A percentile compares a stretch with the other conserved stretches of the same genome.
These are phyloP conservation scores for Maudiozyma serrabonitensis DNA, from an alignment of 805 yeast species.

Conservation along the genomic window DNA sequence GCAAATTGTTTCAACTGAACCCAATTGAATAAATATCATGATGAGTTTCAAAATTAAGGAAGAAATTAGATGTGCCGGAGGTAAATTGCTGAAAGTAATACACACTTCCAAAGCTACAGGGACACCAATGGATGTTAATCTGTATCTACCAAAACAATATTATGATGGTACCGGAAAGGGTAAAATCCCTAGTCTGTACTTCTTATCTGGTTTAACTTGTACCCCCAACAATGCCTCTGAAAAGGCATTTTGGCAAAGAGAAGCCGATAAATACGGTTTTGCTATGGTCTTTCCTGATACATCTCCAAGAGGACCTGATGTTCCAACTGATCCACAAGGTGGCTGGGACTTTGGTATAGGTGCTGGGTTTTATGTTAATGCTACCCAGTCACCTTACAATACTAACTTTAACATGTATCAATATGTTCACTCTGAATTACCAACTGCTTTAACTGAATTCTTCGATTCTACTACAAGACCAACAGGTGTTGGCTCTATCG, in stretches of 20 bases:
- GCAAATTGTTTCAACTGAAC: too few relatives aligned
- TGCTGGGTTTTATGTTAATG: slow-evolving; percentile 90
- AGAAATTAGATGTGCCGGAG: slow-evolving; percentile 56
- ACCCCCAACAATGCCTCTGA: slow-evolving; percentile 90
- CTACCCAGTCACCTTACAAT: slow-evolving; percentile 63
- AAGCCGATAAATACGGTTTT: slow-evolving; percentile 73
- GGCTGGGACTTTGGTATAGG: slow-evolving; percentile 88
- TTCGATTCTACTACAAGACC: slow-evolving; percentile 17
- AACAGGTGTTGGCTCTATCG: slow-evolving; percentile 37
- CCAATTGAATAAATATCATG: neutral
- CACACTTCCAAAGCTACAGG: slow-evolving; percentile 60
- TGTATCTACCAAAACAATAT: slow-evolving; percentile 62
- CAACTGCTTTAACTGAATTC: slow-evolving; percentile 35
- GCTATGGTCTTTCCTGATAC: slow-evolving; percentile 94
- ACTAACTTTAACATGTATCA: slow-evolving; percentile 78
- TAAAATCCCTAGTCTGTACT: slow-evolving; percentile 63
- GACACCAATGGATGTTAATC: slow-evolving; percentile 74
- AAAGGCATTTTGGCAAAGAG: slow-evolving; percentile 79
- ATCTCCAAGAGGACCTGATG: slow-evolving; percentile 78
- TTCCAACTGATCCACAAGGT: slow-evolving; percentile 57
- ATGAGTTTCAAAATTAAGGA: slow-evolving; percentile 46
- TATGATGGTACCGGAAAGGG: slow-evolving; percentile 7
- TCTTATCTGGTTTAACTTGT: slow-evolving; percentile 85
- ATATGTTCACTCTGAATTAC: slow-evolving; percentile 69
- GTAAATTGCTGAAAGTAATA: slow-evolving; percentile 61